Evolutionary conservation across 495 filamentous ascomycete species (phyloP).

Genomic region (Darksidea phi): DNA sequence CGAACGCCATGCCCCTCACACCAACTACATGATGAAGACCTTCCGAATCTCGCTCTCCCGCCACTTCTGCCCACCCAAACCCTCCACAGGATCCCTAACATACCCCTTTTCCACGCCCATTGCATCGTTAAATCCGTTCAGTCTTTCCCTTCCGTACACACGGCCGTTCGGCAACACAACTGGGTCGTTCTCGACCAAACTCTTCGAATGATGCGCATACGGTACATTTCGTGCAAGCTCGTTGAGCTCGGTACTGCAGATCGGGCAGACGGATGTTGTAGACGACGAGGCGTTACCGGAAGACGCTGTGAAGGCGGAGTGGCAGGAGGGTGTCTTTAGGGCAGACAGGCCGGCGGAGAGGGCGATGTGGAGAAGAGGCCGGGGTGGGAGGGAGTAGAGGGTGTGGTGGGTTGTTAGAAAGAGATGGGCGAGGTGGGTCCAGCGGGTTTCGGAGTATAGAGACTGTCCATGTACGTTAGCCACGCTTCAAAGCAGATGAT

Average conservation of each 20-base stretch:
- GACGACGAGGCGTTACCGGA: constrained; percentile 59
- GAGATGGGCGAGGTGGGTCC: constrained; percentile 71
- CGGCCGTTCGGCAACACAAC: constrained; percentile 83
- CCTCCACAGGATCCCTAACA: constrained; percentile 71
- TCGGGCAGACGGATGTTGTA: constrained; percentile 76
- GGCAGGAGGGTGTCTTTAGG: constrained; percentile 92
- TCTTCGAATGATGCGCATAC: constrained; percentile 92
- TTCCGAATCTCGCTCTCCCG: constrained; percentile 66
- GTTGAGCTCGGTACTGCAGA: constrained; percentile 93
- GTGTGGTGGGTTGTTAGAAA: constrained; percentile 85
- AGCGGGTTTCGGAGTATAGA: constrained; percentile 70
- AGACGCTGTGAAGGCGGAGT: constrained; percentile 63
- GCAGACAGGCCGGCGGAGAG: constrained; percentile 89
- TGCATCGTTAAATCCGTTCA: constrained; percentile 76
- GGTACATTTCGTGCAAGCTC: constrained; percentile 83
- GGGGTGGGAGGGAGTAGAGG: constrained; percentile 76
- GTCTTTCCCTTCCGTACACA: constrained; percentile 73
- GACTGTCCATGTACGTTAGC: constrained; percentile 50
- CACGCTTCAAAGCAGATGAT: not conserved
- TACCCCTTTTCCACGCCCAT: constrained; percentile 59
- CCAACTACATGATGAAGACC: constrained; percentile 65
- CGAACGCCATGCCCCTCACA: too few relatives aligned
- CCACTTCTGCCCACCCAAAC: constrained; percentile 61
- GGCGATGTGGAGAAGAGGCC: constrained; percentile 87
- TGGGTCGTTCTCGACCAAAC: constrained; percentile 81